Evolutionary conservation across 306 rosid genomes (phyloP), one percentile per base, ranked within the genome.

Genomic region (Quercus alba): DNA sequence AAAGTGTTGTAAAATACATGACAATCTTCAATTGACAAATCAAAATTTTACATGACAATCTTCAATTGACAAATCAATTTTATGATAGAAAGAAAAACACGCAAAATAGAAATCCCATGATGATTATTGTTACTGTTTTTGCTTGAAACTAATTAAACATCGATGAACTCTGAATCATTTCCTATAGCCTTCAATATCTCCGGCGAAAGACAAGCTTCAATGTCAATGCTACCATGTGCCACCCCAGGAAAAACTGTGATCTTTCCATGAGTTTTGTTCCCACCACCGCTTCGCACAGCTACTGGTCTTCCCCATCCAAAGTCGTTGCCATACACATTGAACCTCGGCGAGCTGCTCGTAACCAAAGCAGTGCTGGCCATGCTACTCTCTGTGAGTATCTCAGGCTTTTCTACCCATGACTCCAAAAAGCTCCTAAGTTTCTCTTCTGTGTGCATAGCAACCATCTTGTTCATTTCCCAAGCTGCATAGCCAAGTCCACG

Each of bases 311-410:
- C 44, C 70, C 70, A 64, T 12, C 77, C 70, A 9, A 64, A 64
- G 44, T 64, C 70, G 31, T 64, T 64, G 31, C 70, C 70, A 1
- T 64, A 64, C 44, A 64, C 70, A 64, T 64, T 64, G 70, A 64
- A 30, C 44, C 70, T 19, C 20, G 70, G 70, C 12, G 70, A 64
- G 44, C 70, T 30, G 15, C 70, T 28, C 17, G 44, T 6, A 8
- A 2, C 12, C 70, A 64, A 30, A 13, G 18, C 18, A 26, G 17
- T 4, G 31, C 12, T 17, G 0, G 17, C 10, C 10, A 30, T 0
- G 44, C 4, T 2, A 63, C 21, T 17, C 4, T 0, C 4, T 28
- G 4, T 15, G 2, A 63, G 0, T 25, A 64, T 2, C 70, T 15
- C 6, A 15, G 70, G 70, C 20, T 19, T 30, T 5, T 64, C 31